Base-by-base conservation (phyloP, 164 flowering plant species). In the Piper betle region DNA sequence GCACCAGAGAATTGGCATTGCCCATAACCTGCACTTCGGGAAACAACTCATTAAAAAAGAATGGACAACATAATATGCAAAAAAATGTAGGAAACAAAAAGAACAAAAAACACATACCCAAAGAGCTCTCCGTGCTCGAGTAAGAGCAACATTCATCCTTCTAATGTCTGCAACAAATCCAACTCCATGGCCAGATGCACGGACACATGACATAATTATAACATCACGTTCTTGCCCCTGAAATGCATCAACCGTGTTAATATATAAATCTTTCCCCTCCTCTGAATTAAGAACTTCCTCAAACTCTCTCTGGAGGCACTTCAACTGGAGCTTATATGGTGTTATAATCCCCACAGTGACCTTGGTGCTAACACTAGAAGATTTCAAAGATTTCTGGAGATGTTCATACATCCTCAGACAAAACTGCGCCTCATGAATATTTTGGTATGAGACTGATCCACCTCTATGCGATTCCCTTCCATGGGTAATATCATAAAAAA, bases 221-320 rank as follows among this genome's bases (percentile, higher is more conserved):
- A 89, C 92, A 82, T 87, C 98, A 40, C 97, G 86, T 59, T 93
- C 98, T 64, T 93, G 98, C n/a, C 98, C 98, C 71, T 93, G 98
- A 67, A 93, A 93, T 65, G 98, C 98, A 77, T 93, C 98, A 42
- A 93, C 98, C 33, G 98, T 93, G 65, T 93, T 93, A 18, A 93
- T 89, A 60, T 93, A 93, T 7, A 90, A 62, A 38, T 90, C 97
- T 64, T 83, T 85, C 50, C 97, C 96, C 74, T 90, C 97, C 68
- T 90, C 97, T 4, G 97, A 86, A 62, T 74, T 81, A 46, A 89
- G 53, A 19, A 89, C 80, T 66, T 78, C 84, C 58, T 80, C 84
- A 78, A 93, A 93, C 77, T 93, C 96, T 33, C 86, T 80, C 56
- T 81, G 88, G 39, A 93, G 82, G 68, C 96, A 90, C 76, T 88